Evolutionary conservation across 2,329 filamentous ascomycete genomes (phyloP).

Genomic region (Nemania abortiva): DNA sequence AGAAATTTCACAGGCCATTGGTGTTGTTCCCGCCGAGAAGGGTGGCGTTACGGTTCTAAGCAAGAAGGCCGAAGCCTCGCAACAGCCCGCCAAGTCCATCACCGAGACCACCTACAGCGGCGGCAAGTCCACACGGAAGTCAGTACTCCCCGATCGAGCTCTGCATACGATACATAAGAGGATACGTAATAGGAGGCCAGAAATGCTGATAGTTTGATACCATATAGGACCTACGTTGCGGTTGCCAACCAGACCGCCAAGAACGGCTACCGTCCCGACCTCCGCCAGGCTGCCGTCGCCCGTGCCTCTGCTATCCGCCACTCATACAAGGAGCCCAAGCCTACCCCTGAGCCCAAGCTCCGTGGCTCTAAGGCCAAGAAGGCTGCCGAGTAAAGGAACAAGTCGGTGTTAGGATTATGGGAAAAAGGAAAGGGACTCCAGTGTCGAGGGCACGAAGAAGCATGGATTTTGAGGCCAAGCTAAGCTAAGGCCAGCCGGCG

Average conservation of each 20-base stretch:
- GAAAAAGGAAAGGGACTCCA: conserved; percentile 33
- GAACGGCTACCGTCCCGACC: conserved; percentile 85
- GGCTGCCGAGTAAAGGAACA: conserved; percentile 65
- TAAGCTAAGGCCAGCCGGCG: conserved; percentile 40
- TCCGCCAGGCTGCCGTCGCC: conserved; percentile 82
- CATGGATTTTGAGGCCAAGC: conserved; percentile 33
- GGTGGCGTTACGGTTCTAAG: conserved; percentile 83
- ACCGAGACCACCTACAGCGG: conserved; percentile 76
- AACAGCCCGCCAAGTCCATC: conserved; percentile 78
- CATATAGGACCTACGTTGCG: conserved; percentile 82
- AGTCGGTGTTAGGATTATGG: conserved; percentile 23
- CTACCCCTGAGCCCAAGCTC: conserved; percentile 77
- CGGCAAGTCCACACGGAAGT: conserved; percentile 84
- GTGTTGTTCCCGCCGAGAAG: conserved; percentile 80
- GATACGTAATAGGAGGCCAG: conserved; percentile 9
- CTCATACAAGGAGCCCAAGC: conserved; percentile 84
- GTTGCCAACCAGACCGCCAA: conserved; percentile 87
- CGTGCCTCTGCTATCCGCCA: conserved; percentile 87
- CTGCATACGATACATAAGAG: background rate
- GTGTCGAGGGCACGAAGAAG: conserved; percentile 37
- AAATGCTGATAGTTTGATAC: conserved; percentile 20
- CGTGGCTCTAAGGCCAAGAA: conserved; percentile 84
- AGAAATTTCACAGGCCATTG: conserved; percentile 74
- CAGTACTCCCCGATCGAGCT: conserved; percentile 56
- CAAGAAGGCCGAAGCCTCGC: conserved; percentile 81